A percentile compares a stretch with the other conserved stretches of the same genome.
These are phyloP conservation scores for Suhomyces terraborum DNA, from an alignment of 1,139 yeast genomes.

Conservation along the genomic window DNA sequence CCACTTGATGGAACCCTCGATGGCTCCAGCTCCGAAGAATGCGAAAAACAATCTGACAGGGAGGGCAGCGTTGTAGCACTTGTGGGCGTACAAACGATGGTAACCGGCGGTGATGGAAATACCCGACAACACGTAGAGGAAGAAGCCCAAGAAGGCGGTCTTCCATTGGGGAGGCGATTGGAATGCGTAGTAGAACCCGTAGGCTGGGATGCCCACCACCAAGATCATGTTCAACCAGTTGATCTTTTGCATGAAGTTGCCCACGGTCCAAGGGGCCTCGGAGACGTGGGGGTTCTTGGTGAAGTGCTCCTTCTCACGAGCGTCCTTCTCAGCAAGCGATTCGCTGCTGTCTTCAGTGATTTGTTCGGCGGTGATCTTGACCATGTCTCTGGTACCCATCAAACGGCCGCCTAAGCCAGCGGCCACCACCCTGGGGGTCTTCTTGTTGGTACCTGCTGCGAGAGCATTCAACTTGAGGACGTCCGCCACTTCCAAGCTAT, in stretches of 20 bases:
- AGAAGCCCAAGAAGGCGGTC: slow-evolving; percentile 61
- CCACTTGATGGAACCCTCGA: slow-evolving; percentile 98
- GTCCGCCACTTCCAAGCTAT: slow-evolving; percentile 58
- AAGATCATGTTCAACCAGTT: slow-evolving; percentile 92
- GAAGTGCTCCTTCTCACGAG: slow-evolving; percentile 50
- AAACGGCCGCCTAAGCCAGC: slow-evolving; percentile 76
- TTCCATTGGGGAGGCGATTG: slow-evolving; percentile 54
- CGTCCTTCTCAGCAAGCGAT: slow-evolving; percentile 55
- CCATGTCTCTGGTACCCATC: slow-evolving; percentile 79
- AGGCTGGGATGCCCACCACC: slow-evolving; percentile 68
- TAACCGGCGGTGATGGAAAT: slow-evolving; percentile 95
- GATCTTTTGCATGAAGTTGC: slow-evolving; percentile 84
- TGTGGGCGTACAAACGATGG: slow-evolving; percentile 87
- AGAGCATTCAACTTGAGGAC: slow-evolving; percentile 77
- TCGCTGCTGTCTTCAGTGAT: slow-evolving; percentile 56
- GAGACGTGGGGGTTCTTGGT: slow-evolving; percentile 68
- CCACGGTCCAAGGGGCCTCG: slow-evolving; percentile 85
- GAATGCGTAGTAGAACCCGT: slow-evolving; percentile 59
- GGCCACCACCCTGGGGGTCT: slow-evolving; percentile 68
- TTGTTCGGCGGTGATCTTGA: slow-evolving; percentile 64
- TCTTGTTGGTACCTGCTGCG: slow-evolving; percentile 84
- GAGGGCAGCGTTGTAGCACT: slow-evolving; percentile 73
- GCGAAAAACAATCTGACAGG: slow-evolving; percentile 77
- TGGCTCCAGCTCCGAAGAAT: slow-evolving; percentile 90
- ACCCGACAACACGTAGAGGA: slow-evolving; percentile 73